Evolutionary conservation across 169 alveolate species (phyloP).

Genomic region (Plasmodium adleri): DNA sequence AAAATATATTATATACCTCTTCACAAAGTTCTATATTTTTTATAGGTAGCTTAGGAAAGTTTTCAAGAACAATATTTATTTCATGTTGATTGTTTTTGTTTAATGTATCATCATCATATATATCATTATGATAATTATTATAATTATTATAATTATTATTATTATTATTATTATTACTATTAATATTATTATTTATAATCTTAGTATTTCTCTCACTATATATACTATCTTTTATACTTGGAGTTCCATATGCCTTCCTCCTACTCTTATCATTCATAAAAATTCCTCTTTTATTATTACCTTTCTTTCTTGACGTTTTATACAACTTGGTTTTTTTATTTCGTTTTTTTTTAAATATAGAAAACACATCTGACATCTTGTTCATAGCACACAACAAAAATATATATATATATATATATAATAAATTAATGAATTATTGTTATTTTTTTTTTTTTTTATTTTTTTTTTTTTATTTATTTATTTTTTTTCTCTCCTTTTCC

Average conservation of each 20-base stretch:
- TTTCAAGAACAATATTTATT: slow-evolving; percentile 34
- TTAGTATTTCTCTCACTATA: no score
- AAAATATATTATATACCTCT: slow-evolving; percentile 54
- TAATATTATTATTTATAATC: background rate
- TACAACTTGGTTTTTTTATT: slow-evolving; percentile 44
- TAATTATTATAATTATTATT: background rate
- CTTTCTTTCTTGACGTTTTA: slow-evolving; percentile 30
- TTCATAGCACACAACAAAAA: no score
- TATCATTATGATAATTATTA: background rate
- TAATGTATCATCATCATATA: background rate
- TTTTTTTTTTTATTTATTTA: background rate
- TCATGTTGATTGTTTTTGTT: background rate
- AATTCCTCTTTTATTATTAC: slow-evolving; percentile 3
- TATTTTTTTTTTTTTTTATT: background rate
- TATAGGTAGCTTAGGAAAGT: slow-evolving; percentile 54
- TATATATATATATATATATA: no score
- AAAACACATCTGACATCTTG: slow-evolving; percentile 76
- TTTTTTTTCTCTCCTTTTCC: slow-evolving; percentile 1
- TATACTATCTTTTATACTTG: background rate
- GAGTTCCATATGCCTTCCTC: slow-evolving; percentile 55
- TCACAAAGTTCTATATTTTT: slow-evolving; percentile 65
- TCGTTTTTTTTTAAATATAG: slow-evolving; percentile 55
- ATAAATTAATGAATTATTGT: no score
- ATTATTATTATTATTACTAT: background rate
- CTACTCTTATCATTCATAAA: slow-evolving; percentile 65